Conservation (phyloP, 1,139 yeast species). For the Diutina catenulata region DNA sequence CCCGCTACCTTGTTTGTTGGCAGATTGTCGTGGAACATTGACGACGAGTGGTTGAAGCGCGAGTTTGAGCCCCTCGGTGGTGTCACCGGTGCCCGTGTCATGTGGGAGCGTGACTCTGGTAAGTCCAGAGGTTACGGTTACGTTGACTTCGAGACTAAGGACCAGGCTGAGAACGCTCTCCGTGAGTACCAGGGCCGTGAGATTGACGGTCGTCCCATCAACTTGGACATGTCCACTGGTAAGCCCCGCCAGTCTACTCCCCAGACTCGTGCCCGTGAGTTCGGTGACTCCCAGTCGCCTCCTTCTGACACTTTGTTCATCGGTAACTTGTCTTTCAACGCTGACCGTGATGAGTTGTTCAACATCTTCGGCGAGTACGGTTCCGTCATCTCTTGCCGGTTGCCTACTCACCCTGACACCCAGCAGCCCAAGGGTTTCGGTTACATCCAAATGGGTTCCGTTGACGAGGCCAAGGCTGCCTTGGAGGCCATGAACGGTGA, state of each 20-base stretch:
- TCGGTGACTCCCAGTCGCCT: slow-evolving; percentile 79
- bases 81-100: slow-evolving; percentile 80
- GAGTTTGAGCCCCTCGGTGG: slow-evolving; percentile 82
- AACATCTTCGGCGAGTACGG: slow-evolving; percentile 69
- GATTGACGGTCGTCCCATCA: slow-evolving; percentile 93
- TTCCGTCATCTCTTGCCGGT: slow-evolving; percentile 73
- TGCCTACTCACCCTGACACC: slow-evolving; percentile 97
- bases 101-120: slow-evolving; percentile 85
- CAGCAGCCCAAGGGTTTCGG: slow-evolving; percentile 99
- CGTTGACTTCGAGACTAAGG: slow-evolving; percentile 77
- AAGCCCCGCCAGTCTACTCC: slow-evolving; percentile 34
- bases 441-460: slow-evolving; percentile 77
- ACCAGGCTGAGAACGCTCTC: slow-evolving; percentile 81
- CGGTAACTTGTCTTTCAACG: slow-evolving; percentile 90
- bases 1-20: slow-evolving; percentile 93
- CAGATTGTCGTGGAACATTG: slow-evolving; percentile 94
- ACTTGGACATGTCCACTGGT: slow-evolving; percentile 82
- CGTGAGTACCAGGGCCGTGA: slow-evolving; percentile 81
- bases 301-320: slow-evolving; percentile 94
- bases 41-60: slow-evolving; percentile 82
- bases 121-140: slow-evolving; percentile 97
- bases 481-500: slow-evolving; percentile 81
- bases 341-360: slow-evolving; percentile 67
- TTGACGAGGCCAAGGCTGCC: slow-evolving; percentile 89
- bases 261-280: slow-evolving; percentile 67